A percentile compares a stretch with the other conserved stretches of the same genome.
These are phyloP conservation scores for Naganishia sp. DNA, from an alignment of 1,284 basidiomycete genomes.

Conservation along the genomic window DNA sequence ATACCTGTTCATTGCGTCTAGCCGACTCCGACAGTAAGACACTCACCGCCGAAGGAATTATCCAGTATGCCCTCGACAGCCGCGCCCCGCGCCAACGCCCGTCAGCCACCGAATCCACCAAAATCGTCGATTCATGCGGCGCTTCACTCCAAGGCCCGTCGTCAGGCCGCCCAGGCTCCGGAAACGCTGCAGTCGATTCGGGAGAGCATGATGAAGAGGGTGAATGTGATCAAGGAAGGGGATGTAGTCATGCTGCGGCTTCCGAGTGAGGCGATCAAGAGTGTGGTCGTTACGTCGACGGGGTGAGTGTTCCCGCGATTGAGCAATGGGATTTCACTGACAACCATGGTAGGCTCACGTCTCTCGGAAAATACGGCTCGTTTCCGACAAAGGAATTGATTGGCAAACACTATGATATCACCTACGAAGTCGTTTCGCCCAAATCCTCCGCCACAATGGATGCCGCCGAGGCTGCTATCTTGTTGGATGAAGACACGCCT, in stretches of 20 bases:
- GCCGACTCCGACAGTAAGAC: too few species aligned
- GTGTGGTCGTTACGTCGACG: constrained; percentile 49
- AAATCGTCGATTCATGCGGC: constrained; percentile 22
- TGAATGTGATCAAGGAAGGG: constrained; percentile 51
- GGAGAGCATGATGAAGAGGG: constrained; percentile 36
- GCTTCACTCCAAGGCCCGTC: constrained; percentile 21
- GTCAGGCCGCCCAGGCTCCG: constrained; percentile 19
- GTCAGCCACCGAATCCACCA: constrained; percentile 12
- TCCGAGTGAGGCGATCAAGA: constrained; percentile 55
- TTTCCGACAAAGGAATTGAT: constrained; percentile 54
- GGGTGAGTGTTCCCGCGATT: constrained; percentile 42
- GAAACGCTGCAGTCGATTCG: constrained; percentile 20
- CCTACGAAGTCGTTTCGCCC: constrained; percentile 53
- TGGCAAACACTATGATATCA: constrained; percentile 55
- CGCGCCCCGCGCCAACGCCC: constrained; percentile 1
- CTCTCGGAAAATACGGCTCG: constrained; percentile 56
- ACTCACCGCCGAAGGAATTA: too few species aligned
- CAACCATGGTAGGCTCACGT: constrained; percentile 44
- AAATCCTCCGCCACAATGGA: constrained; percentile 18
- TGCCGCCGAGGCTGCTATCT: constrained; percentile 15
- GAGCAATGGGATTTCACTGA: not conserved
- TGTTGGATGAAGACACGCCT: constrained; percentile 24
- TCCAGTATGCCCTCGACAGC: not conserved
- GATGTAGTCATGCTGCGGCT: constrained; percentile 55
- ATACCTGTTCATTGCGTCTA: too few species aligned